These are phyloP conservation scores for Trametes sp. DNA, from an alignment of 1,284 basidiomycete species.

Conservation along the genomic window DNA sequence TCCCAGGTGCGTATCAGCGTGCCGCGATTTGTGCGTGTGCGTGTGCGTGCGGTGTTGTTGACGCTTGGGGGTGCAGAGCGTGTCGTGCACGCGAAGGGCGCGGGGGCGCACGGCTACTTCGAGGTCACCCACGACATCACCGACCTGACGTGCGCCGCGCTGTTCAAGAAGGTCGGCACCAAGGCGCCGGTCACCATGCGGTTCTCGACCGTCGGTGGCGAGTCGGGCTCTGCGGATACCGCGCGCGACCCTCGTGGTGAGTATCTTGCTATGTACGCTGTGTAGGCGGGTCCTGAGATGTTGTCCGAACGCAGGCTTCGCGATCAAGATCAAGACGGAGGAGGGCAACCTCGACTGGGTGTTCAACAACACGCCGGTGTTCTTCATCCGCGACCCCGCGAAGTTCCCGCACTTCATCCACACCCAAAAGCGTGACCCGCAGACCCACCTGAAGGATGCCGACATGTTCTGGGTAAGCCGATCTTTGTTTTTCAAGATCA, in stretches of 20 bases:
- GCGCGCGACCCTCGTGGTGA: constrained; percentile 87
- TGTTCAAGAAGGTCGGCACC: constrained; percentile 78
- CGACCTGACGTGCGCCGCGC: constrained; percentile 78
- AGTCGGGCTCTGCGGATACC: constrained; percentile 88
- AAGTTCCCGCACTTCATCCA: constrained; percentile 96
- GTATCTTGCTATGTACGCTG: background rate
- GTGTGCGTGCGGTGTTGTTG: constrained; percentile 6
- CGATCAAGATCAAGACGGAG: constrained; percentile 89
- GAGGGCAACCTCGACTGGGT: constrained; percentile 94
- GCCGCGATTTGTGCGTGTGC: constrained; percentile 10
- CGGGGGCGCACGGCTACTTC: constrained; percentile 93
- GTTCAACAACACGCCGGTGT: constrained; percentile 91
- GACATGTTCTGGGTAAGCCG: constrained; percentile 82
- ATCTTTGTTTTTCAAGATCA: background rate
- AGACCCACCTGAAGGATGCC: constrained; percentile 86
- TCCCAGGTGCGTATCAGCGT: constrained; percentile 61
- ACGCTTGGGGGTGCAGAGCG: constrained; percentile 44
- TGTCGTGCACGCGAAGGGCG: constrained; percentile 82
- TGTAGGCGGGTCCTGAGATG: background rate
- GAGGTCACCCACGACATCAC: constrained; percentile 85
- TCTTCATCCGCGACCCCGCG: constrained; percentile 86
- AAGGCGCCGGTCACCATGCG: constrained; percentile 78
- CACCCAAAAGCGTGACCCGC: constrained; percentile 92
- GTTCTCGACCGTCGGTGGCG: constrained; percentile 91
- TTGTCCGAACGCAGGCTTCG: constrained; percentile 60